These are phyloP conservation scores for Phyllostachys edulis DNA, from an alignment of 176 grass and related monocot genomes.

Conservation along the genomic window DNA sequence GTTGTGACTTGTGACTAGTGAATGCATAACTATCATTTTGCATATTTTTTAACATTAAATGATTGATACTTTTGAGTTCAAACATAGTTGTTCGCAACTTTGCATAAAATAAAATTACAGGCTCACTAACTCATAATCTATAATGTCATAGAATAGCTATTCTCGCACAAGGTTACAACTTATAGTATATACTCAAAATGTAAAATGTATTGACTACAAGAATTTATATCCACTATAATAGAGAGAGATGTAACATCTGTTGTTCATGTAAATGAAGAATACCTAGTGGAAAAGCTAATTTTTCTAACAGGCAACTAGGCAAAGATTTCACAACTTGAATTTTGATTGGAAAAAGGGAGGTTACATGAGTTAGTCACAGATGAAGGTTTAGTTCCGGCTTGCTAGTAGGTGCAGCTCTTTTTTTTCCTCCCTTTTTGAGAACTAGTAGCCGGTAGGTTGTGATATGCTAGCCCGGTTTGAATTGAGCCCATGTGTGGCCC, in stretches of 20 bases:
- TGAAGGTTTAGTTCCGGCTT: background rate
- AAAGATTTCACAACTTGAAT: background rate
- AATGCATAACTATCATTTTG: background rate
- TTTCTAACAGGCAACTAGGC: background rate
- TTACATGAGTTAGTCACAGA: background rate
- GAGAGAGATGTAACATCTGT: background rate
- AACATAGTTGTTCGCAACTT: background rate
- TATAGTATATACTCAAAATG: background rate
- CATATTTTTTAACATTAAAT: background rate
- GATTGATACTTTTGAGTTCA: background rate
- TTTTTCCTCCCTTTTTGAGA: background rate
- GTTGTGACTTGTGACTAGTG: background rate
- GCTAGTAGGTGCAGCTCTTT: background rate
- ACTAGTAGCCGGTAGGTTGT: background rate
- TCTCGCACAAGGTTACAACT: background rate
- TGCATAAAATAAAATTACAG: slow-evolving; percentile 9
- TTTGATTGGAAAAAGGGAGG: background rate
- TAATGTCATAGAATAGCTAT: background rate
- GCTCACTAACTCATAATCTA: background rate
- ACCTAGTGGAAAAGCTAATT: background rate
- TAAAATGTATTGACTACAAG: background rate
- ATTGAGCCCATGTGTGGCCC: too few species aligned
- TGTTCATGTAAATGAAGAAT: background rate
- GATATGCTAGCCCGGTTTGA: too few species aligned
- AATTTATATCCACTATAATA: background rate